Evolutionary conservation across 345 rosid species (phyloP).

Genomic region (Populus tremula): DNA sequence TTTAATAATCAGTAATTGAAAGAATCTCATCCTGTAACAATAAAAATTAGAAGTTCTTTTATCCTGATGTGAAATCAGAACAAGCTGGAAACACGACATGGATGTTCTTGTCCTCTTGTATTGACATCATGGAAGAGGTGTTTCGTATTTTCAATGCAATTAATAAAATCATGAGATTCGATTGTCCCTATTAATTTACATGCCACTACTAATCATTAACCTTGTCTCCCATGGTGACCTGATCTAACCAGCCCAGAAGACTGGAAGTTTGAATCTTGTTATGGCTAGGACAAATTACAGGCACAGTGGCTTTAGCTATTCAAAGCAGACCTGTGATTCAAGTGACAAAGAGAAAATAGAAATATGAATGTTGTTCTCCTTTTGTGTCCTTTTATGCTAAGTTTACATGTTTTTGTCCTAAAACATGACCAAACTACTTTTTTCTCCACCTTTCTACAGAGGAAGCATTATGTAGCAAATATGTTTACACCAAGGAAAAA

Average conservation of each 20-base stretch:
- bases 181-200: background rate
- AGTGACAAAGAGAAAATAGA: background rate
- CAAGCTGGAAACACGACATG: background rate
- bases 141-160: background rate
- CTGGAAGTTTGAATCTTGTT: background rate
- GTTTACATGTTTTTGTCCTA: background rate
- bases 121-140: background rate
- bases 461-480: conserved; percentile 15
- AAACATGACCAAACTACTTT: background rate
- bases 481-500: background rate
- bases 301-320: conserved; percentile 5
- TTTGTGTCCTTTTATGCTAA: background rate
- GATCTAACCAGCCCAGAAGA: background rate
- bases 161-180: background rate
- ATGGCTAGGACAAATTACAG: background rate
- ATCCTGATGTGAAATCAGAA: no score
- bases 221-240: background rate
- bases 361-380: conserved; percentile 1
- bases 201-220: background rate
- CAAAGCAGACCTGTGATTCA: background rate
- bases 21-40: background rate
- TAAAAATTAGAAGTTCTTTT: no score
- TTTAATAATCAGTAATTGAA: background rate
- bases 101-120: background rate
- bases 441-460: conserved; percentile 1